Percentiles rank a stretch among this genome's conserved stretches.
Conservation (phyloP, 2,329 filamentous ascomycete species). For the Exserohilum rostratum region DNA sequence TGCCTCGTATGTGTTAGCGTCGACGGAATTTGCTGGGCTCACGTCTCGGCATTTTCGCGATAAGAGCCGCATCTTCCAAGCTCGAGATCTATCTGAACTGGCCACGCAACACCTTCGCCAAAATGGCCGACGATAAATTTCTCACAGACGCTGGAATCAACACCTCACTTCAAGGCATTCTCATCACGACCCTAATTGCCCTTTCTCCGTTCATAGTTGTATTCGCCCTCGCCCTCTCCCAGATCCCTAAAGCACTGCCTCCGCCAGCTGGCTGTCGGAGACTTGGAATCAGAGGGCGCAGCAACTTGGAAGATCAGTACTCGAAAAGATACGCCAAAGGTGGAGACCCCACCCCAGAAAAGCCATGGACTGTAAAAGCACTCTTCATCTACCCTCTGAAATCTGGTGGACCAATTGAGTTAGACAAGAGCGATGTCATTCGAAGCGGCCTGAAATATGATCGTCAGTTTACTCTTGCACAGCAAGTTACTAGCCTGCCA, state of each 20-base stretch:
- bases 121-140: slow-evolving; percentile 26
- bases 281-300: slow-evolving; percentile 56
- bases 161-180: slow-evolving; percentile 24
- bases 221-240: slow-evolving; percentile 31
- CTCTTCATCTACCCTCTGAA: slow-evolving; percentile 84
- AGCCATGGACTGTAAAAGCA: slow-evolving; percentile 63
- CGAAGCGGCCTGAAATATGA: slow-evolving; percentile 77
- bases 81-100: slow-evolving; percentile 1
- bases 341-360: slow-evolving; percentile 30
- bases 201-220: slow-evolving; percentile 30
- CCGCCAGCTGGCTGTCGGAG: slow-evolving; percentile 57
- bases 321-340: slow-evolving; percentile 55
- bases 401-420: slow-evolving; percentile 77
- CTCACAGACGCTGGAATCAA: slow-evolving; percentile 19
- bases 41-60: slow-evolving; percentile 20
- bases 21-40: slow-evolving; percentile 3
- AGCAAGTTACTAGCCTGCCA: slow-evolving; percentile 56
- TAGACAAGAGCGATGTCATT: slow-evolving; percentile 68
- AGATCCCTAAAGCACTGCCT: slow-evolving; percentile 27
- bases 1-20: slow-evolving; percentile 20
- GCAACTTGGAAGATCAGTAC: slow-evolving; percentile 64
- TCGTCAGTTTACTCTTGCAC: slow-evolving; percentile 81
- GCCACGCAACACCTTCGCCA: slow-evolving; percentile 8
- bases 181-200: slow-evolving; percentile 18
- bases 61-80: slow-evolving; percentile 17